phyloP scores from a whole-genome alignment of 1,284 basidiomycete genomes.

The Sporisorium exsertum region DNA sequence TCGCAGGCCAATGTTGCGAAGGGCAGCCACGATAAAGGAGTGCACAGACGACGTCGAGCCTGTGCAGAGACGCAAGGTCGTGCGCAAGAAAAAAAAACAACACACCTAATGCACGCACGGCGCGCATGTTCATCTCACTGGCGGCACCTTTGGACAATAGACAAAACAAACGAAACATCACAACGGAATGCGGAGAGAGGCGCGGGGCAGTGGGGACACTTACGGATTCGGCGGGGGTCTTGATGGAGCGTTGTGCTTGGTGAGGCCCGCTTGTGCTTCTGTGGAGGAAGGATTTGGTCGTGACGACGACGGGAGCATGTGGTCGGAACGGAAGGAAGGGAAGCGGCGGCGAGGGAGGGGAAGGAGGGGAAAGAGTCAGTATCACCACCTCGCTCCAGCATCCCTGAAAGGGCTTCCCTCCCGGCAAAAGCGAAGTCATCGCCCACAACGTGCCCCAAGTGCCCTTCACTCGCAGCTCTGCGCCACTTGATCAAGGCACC shows the following conservation, averaged over 20 bases:
- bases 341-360: not conserved
- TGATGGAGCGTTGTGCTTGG: conserved; percentile 12
- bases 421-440: not conserved
- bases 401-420: not conserved
- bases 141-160: conserved; percentile 12
- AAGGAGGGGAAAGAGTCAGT: not conserved
- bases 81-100: conserved; percentile 6
- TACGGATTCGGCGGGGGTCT: conserved; percentile 19
- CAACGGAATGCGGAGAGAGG: conserved; percentile 1
- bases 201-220: conserved; percentile 2
- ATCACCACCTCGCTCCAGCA: conserved; percentile 8
- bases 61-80: conserved; percentile 7
- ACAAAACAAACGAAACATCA: not conserved
- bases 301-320: not conserved
- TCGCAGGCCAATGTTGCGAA: no score
- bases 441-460: not conserved
- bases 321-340: not conserved
- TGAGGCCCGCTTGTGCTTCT: conserved; percentile 15
- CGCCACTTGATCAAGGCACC: not conserved
- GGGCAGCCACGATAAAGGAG: not conserved
- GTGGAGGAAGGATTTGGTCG: not conserved
- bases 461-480: not conserved
- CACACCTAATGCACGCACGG: conserved; percentile 1
- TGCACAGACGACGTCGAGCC: conserved; percentile 5
- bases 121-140: conserved; percentile 17